Conservation (phyloP, 1,139 yeast genomes). For the Sugiyamaella xylanicola region DNA sequence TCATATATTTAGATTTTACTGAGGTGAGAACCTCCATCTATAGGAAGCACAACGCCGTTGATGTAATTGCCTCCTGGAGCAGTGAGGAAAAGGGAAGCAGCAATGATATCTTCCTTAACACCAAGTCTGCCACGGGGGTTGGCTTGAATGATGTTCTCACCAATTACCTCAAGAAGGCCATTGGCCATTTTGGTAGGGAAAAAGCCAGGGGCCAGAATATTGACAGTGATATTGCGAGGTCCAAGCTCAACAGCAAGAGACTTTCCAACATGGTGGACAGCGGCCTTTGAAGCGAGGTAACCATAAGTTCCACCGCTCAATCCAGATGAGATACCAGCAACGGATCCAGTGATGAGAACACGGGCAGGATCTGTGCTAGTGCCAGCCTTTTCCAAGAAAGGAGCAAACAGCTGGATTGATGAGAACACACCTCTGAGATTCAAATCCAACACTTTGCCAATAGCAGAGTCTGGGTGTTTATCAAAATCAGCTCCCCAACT, state of each 20-base stretch:
- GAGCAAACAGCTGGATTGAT: constrained; percentile 63
- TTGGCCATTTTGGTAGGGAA: constrained; percentile 78
- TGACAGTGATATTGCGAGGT: constrained; percentile 66
- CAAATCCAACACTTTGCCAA: constrained; percentile 64
- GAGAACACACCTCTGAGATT: constrained; percentile 74
- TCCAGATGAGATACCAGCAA: constrained; percentile 47
- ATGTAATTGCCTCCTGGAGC: constrained; percentile 62
- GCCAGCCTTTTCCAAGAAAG: constrained; percentile 59
- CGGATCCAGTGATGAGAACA: constrained; percentile 67
- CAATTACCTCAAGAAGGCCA: constrained; percentile 58
- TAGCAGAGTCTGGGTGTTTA: constrained; percentile 62
- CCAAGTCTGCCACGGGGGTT: constrained; percentile 74
- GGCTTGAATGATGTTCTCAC: constrained; percentile 48
- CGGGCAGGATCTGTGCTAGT: constrained; percentile 64
- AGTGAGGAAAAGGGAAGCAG: constrained; percentile 60
- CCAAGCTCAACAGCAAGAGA: constrained; percentile 65
- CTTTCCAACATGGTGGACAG: constrained; percentile 70
- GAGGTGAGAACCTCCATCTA: constrained; percentile 65
- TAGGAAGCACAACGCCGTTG: constrained; percentile 71
- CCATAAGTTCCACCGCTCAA: constrained; percentile 68
- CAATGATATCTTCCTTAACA: constrained; percentile 59
- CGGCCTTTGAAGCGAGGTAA: constrained; percentile 76
- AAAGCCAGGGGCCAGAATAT: constrained; percentile 75
- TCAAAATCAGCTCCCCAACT: constrained; percentile 74
- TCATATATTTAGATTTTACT: constrained; percentile 26